Base-by-base conservation (phyloP, 306 rosid genomes). In the Corylus americana region DNA sequence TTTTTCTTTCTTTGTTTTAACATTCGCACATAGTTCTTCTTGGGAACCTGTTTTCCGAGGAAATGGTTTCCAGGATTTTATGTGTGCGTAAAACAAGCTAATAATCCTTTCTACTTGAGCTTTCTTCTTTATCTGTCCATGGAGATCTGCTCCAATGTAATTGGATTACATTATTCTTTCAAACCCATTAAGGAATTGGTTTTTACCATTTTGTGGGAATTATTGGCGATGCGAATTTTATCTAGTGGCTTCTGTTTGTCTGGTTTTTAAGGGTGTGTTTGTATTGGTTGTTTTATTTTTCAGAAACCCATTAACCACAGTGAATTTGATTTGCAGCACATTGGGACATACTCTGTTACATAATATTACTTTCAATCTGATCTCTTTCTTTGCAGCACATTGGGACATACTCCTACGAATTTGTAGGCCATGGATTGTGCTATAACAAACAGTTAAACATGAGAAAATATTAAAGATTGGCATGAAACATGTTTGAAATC, bases 91-190 rank as follows among this genome's bases (percentile, higher is more conserved):
- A n/a, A 92, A 39, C 53, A 70, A 89, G 64, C 77, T 0, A 12
- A 44, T 18, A 57, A 80, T 80, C 97, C 97, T 79, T 70, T 94
- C 94, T 94, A 94, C 97, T 94, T 94, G 94, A 94, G 94, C 74
- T 85, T 75, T 88, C 94, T 90, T 83, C 87, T 59, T 63, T 8
- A 50, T 5, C 44, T 27, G 70, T 78, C 72, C 42, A 78, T 83
- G 89, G 92, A 82, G 92, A 86, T 87, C 80, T 59, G 92, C 91
- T 94, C 97, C 98, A 94, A 90, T 91, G 97, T 84, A 80, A 77
- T 22, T 86, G 97, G 96, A 79, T 91, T 81, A 92, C 86, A 89
- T 76, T 81, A 59, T 22, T 3, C 3, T 39, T 59, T 20, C 35
- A 69, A 5, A 22, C 17, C 62, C 20, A 73, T 63, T 45, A 11